Evolutionary conservation across 2,329 filamentous ascomycete species (phyloP), one percentile per base, ranked within the genome.

Genomic region (Clonostachys byssicola): DNA sequence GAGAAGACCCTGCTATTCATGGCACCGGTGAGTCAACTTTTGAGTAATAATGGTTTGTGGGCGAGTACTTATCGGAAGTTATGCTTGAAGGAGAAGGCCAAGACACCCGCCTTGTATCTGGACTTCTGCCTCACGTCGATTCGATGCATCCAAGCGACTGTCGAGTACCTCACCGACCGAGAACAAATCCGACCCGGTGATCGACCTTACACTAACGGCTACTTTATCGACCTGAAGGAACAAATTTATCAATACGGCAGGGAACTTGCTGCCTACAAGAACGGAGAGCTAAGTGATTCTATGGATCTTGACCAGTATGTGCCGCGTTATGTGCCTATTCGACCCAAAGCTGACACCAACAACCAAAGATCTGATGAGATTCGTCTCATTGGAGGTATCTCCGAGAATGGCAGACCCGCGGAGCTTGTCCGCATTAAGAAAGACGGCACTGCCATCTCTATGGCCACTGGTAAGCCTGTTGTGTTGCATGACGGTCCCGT

Each of bases 161-260:
- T 95, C 67, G 85, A 90, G 68, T 86, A 86, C 68, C 78, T 96
- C 54, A 86, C 82, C 75, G 90, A 95, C 64, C 84, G 84, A 64
- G 92, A 97, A 67, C 89, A 92, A 72, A 85, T 86, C 56, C 83
- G 89, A 65, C 87, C 89, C 50, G 76, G 82, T 68, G 92, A 97
- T 68, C 85, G 88, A 60, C 90, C 91, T 56, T 97, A 96, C 76
- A 94, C 86, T 78, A 90, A 88, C 79, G 89, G 89, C 64, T 97
- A 97, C 72, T 96, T 96, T 66, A 86, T 96, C 72, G 92, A 97
- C 73, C 84, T 97, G 51, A 86, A 95, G 66, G 89, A 95, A 66
- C 92, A 96, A 80, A 91, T 96, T 59, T 83, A 85, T 64, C 82
- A 89, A 64, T 95, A 96, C 81, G 92, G 90, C 51, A 81, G 85